A percentile compares a stretch with the other conserved stretches of the same genome.
phyloP scores from a whole-genome alignment of 176 grass and related monocot genomes.

The Alloteropsis semialata region DNA sequence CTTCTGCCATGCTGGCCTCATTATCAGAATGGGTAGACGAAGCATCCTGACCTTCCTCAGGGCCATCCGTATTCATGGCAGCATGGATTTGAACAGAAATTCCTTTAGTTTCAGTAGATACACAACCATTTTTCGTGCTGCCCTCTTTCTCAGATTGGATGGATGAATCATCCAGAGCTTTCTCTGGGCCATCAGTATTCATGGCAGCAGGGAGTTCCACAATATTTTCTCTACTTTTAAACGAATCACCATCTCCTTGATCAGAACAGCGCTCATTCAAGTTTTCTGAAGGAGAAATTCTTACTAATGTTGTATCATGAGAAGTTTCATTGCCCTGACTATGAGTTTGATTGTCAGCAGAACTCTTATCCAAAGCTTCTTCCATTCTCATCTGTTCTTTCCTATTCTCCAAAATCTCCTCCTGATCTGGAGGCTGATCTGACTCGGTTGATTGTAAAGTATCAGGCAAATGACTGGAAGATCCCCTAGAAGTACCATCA shows the following conservation, averaged over 20 bases:
- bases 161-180: not conserved
- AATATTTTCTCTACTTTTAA: conserved; percentile 4
- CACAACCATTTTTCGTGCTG: conserved; percentile 2
- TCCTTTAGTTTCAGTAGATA: not conserved
- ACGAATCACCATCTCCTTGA: conserved; percentile 9
- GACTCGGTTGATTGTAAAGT: conserved; percentile 15
- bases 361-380: conserved; percentile 1
- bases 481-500: not conserved
- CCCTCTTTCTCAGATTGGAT: not conserved
- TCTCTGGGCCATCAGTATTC: conserved; percentile 18
- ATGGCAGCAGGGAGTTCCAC: not conserved
- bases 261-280: conserved; percentile 27
- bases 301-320: not conserved
- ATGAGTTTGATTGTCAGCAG: not conserved
- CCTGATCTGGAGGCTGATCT: not conserved
- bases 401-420: conserved; percentile 7
- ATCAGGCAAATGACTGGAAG: conserved; percentile 8
- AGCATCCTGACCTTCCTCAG: conserved; percentile 4
- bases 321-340: conserved; percentile 20
- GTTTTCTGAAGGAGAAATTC: not conserved
- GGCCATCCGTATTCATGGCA: conserved; percentile 28
- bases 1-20: conserved; percentile 2
- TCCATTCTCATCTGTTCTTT: conserved; percentile 9
- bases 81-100: not conserved
- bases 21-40: not conserved